Conservation (phyloP, 495 filamentous ascomycete genomes). For the Penicillium atrosanguineum region DNA sequence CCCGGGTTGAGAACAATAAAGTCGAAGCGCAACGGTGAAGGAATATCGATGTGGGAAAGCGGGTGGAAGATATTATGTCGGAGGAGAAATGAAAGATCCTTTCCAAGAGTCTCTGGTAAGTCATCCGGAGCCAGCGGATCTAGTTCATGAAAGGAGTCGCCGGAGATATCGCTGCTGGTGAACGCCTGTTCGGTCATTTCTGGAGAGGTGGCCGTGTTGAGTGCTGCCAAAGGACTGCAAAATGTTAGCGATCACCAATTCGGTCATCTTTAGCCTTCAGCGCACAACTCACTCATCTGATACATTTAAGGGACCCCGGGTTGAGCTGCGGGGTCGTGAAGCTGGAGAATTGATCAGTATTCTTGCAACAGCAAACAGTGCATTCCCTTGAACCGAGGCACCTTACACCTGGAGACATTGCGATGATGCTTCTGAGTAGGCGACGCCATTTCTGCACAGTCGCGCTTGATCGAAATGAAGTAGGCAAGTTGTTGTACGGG, state of each 20-base stretch:
- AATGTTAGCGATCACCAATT: slow-evolving; percentile 16
- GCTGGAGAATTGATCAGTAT: slow-evolving; percentile 32
- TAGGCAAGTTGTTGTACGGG: neutral
- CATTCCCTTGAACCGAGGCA: neutral
- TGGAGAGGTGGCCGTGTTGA: slow-evolving; percentile 10
- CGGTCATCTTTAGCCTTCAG: neutral
- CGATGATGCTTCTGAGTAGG: slow-evolving; percentile 27
- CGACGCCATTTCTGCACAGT: slow-evolving; percentile 25
- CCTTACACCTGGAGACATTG: slow-evolving; percentile 42
- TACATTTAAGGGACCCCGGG: slow-evolving; percentile 51
- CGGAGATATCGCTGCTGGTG: slow-evolving; percentile 21
- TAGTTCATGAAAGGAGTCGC: slow-evolving; percentile 30
- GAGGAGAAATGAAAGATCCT: slow-evolving; percentile 78
- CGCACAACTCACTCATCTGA: slow-evolving; percentile 43
- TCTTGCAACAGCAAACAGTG: neutral
- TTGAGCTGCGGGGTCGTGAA: slow-evolving; percentile 49
- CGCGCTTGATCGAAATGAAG: neutral
- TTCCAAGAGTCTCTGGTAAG: slow-evolving; percentile 41
- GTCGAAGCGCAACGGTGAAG: slow-evolving; percentile 56
- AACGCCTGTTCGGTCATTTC: slow-evolving; percentile 8
- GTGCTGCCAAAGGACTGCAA: slow-evolving; percentile 25
- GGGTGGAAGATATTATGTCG: slow-evolving; percentile 79
- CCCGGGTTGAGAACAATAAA: slow-evolving; percentile 38
- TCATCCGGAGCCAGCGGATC: slow-evolving; percentile 36
- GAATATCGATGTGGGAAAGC: slow-evolving; percentile 63